These are phyloP conservation scores for Serpula lacrymans DNA, from an alignment of 768 basidiomycete species.

Conservation along the genomic window DNA sequence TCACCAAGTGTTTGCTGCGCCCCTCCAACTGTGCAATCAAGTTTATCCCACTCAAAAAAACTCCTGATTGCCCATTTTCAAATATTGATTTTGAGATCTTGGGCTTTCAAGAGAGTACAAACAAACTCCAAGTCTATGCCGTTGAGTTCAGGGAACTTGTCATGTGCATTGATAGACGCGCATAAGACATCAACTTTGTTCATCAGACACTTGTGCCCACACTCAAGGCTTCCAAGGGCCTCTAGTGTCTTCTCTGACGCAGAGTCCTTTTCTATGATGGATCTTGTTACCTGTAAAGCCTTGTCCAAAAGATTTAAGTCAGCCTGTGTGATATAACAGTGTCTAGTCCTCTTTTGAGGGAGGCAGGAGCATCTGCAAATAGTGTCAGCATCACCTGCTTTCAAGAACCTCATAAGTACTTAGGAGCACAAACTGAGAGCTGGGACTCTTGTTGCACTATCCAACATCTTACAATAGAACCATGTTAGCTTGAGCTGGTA, in stretches of 20 bases:
- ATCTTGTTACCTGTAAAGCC: conserved; percentile 12
- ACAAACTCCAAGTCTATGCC: conserved; percentile 26
- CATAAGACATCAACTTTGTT: conserved; percentile 29
- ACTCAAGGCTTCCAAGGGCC: conserved; percentile 15
- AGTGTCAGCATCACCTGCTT: not conserved
- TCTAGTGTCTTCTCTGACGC: conserved; percentile 4
- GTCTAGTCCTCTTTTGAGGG: conserved; percentile 6
- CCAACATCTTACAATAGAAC: conserved; percentile 30
- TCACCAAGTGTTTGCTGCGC: conserved; percentile 28
- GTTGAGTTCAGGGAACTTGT: conserved; percentile 29
- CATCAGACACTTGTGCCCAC: conserved; percentile 15
- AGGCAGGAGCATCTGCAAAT: conserved; percentile 17
- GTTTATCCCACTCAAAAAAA: conserved; percentile 34
- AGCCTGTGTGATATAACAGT: conserved; percentile 13
- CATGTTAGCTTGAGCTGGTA: conserved; percentile 28
- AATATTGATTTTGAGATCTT: conserved; percentile 37
- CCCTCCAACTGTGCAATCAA: conserved; percentile 33
- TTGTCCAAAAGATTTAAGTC: conserved; percentile 22
- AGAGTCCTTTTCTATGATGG: conserved; percentile 6
- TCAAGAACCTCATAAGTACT: conserved; percentile 9
- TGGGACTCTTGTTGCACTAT: conserved; percentile 34
- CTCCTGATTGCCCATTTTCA: conserved; percentile 29
- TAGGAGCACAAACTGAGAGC: conserved; percentile 24
- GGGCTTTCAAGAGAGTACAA: conserved; percentile 26
- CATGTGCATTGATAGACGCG: conserved; percentile 28